phyloP scores from a whole-genome alignment of 371 early-diverging fungal species.

The Nematocida minor region DNA sequence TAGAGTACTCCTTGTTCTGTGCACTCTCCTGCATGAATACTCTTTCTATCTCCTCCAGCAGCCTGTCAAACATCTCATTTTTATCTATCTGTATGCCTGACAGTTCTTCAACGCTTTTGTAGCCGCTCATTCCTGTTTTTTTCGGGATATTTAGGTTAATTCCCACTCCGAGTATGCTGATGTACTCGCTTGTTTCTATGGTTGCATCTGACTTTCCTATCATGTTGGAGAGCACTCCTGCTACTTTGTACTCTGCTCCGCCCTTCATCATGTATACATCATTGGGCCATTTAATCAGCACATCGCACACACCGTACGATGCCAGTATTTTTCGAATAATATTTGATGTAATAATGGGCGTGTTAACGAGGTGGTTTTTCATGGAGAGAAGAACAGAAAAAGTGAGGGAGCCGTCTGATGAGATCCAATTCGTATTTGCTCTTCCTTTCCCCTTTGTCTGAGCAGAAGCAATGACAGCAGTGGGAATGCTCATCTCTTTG shows the following conservation, averaged over 20 bases:
- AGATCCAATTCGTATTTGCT: conserved; percentile 13
- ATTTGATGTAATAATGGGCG: neutral
- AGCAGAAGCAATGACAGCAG: neutral
- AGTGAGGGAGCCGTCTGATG: conserved; percentile 8
- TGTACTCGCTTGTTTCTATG: neutral
- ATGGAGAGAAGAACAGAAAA: neutral
- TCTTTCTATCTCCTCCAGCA: conserved; percentile 3
- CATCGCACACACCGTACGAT: neutral
- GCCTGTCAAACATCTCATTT: neutral
- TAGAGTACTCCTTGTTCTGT: neutral
- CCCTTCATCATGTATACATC: conserved; percentile 9
- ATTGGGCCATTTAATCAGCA: conserved; percentile 42
- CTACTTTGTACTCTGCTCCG: neutral
- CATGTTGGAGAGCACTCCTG: conserved; percentile 19
- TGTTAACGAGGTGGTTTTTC: neutral
- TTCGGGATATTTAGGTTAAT: neutral
- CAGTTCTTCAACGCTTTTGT: neutral
- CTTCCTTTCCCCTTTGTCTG: conserved; percentile 43
- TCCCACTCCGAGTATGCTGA: conserved; percentile 31
- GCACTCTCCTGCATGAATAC: too few species aligned
- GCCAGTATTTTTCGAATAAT: conserved; percentile 9
- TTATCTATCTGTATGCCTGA: neutral
- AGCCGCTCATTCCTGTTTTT: neutral
- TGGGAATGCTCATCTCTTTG: neutral
- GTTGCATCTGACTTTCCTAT: neutral